Evolutionary conservation across 495 filamentous ascomycete genomes (phyloP).

Genomic region (Ascodesmis nigricans): DNA sequence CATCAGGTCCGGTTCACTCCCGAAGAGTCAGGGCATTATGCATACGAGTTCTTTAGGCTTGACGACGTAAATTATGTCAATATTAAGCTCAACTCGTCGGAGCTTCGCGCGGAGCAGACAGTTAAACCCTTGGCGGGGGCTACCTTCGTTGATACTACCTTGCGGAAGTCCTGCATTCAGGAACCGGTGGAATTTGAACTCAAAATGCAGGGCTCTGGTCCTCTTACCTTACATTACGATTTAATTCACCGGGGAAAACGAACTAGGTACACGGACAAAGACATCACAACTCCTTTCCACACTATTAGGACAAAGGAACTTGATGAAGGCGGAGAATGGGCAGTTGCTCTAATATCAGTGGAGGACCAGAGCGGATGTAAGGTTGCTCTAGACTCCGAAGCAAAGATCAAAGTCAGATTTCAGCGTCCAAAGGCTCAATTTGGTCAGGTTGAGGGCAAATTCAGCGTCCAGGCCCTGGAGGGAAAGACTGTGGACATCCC

Average conservation of each 20-base stretch:
- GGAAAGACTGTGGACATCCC: constrained; percentile 50
- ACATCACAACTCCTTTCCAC: constrained; percentile 35
- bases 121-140: constrained; percentile 83
- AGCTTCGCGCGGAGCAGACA: constrained; percentile 53
- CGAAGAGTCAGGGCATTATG: constrained; percentile 56
- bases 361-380: constrained; percentile 75
- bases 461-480: constrained; percentile 50
- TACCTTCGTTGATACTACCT: constrained; percentile 33
- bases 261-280: constrained; percentile 39
- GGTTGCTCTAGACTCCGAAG: constrained; percentile 54
- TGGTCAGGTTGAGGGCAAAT: constrained; percentile 56
- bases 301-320: constrained; percentile 54
- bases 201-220: constrained; percentile 52
- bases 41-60: constrained; percentile 61
- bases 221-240: constrained; percentile 84
- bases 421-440: constrained; percentile 71
- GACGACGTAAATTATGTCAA: constrained; percentile 58
- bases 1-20: constrained; percentile 72
- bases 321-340: constrained; percentile 66
- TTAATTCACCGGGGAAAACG: constrained; percentile 75
- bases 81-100: constrained; percentile 29
- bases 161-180: constrained; percentile 51
- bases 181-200: constrained; percentile 53
- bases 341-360: constrained; percentile 55
- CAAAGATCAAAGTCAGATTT: constrained; percentile 62